These are phyloP conservation scores for Geotrichum restrictum DNA, from an alignment of 1,139 yeast species.

Conservation along the genomic window DNA sequence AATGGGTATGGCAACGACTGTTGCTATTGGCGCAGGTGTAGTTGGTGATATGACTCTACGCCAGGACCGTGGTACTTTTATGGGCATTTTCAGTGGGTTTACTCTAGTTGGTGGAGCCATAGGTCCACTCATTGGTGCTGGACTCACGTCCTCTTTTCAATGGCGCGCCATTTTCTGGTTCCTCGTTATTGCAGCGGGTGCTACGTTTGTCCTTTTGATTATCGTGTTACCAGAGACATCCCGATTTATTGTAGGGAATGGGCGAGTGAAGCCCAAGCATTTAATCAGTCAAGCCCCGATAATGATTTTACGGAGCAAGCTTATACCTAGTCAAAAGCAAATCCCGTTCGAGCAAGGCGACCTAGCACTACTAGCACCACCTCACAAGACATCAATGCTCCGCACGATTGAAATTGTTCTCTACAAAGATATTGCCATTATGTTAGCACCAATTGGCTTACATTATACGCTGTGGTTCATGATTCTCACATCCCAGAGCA, in stretches of 20 bases:
- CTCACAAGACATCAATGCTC: slow-evolving; percentile 43
- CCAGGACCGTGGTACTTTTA: slow-evolving; percentile 58
- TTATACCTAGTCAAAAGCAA: slow-evolving; percentile 10
- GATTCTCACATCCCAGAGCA: slow-evolving; percentile 60
- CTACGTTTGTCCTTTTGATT: slow-evolving; percentile 36
- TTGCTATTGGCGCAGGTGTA: slow-evolving; percentile 62
- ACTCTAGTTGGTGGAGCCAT: slow-evolving; percentile 67
- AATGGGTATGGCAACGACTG: slow-evolving; percentile 63
- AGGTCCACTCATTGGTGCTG: slow-evolving; percentile 74
- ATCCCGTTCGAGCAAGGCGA: slow-evolving; percentile 30
- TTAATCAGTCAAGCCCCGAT: slow-evolving; percentile 46
- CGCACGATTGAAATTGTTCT: slow-evolving; percentile 36
- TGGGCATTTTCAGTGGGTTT: slow-evolving; percentile 62
- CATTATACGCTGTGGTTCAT: slow-evolving; percentile 69
- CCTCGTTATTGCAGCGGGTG: slow-evolving; percentile 57
- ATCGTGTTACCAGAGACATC: slow-evolving; percentile 65
- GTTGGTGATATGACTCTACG: slow-evolving; percentile 64
- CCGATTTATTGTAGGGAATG: slow-evolving; percentile 64
- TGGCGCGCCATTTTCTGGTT: slow-evolving; percentile 82
- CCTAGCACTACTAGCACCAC: slow-evolving; percentile 31
- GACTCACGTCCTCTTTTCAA: slow-evolving; percentile 52
- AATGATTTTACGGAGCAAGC: slow-evolving; percentile 23
- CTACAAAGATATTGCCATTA: slow-evolving; percentile 39
- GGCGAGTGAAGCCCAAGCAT: slow-evolving; percentile 49
- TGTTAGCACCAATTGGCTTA: slow-evolving; percentile 53